Percentiles rank a stretch among this genome's conserved stretches.
These are phyloP conservation scores for Amanita jacksonii DNA, from an alignment of 768 basidiomycete genomes.

Conservation along the genomic window DNA sequence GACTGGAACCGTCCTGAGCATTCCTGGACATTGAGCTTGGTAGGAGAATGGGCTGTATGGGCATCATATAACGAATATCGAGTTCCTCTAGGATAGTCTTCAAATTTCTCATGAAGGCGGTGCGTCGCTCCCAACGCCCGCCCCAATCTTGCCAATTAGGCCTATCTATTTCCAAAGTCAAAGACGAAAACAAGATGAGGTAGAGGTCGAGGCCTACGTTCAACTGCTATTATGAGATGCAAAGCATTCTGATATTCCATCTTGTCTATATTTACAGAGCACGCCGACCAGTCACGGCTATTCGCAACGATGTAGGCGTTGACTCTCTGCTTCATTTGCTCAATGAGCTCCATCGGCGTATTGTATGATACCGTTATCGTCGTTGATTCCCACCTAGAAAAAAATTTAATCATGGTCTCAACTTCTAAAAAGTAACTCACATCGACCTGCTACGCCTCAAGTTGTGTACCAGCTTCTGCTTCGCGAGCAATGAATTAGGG, in stretches of 20 bases:
- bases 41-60: slow-evolving; percentile 61
- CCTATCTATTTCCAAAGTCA: slow-evolving; percentile 36
- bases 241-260: slow-evolving; percentile 75
- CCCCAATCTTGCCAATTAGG: slow-evolving; percentile 88
- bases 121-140: slow-evolving; percentile 67
- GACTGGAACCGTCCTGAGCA: neutral
- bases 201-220: slow-evolving; percentile 40
- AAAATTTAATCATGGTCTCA: no score
- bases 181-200: neutral
- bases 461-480: slow-evolving; percentile 70
- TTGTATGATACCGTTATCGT: slow-evolving; percentile 55
- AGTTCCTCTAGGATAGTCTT: slow-evolving; percentile 67
- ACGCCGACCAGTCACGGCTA: slow-evolving; percentile 64
- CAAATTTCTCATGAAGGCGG: slow-evolving; percentile 64
- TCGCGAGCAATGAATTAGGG: slow-evolving; percentile 64
- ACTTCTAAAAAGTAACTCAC: slow-evolving; percentile 29
- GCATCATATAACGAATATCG: slow-evolving; percentile 60
- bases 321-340: slow-evolving; percentile 52
- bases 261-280: slow-evolving; percentile 59
- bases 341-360: slow-evolving; percentile 62
- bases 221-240: slow-evolving; percentile 54
- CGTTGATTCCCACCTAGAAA: slow-evolving; percentile 58
- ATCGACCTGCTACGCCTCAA: slow-evolving; percentile 66
- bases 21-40: slow-evolving; percentile 17
- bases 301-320: slow-evolving; percentile 52